phyloP scores from a whole-genome alignment of 805 yeast species.

The Clavispora vitiphila region DNA sequence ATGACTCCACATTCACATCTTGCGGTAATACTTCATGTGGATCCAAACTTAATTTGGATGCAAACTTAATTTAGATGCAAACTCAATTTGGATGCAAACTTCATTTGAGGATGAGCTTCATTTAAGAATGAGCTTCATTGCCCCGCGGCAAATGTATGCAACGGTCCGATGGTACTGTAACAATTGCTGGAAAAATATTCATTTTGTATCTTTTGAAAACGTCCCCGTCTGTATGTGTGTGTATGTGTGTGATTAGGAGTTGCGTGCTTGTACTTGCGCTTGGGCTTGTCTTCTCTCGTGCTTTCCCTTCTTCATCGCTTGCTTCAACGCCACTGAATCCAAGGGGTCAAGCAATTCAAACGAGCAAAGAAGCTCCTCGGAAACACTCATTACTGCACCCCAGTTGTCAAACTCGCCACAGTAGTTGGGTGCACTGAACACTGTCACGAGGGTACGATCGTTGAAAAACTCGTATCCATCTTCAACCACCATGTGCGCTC shows the following conservation, averaged over 20 bases:
- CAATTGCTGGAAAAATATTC: too few species aligned
- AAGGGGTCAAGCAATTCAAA: constrained; percentile 92
- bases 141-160: not conserved
- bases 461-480: constrained; percentile 77
- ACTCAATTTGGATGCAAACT: too few species aligned
- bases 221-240: too few species aligned
- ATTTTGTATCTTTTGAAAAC: too few species aligned
- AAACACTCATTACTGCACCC: constrained; percentile 98
- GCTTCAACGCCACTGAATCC: constrained; percentile 88
- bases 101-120: too few species aligned
- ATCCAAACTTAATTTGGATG: too few species aligned
- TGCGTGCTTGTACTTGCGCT: constrained; percentile 5
- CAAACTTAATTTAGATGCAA: too few species aligned
- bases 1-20: not conserved
- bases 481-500: constrained; percentile 87
- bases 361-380: constrained; percentile 86
- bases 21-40: too few species aligned
- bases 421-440: constrained; percentile 71
- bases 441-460: constrained; percentile 66
- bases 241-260: not conserved
- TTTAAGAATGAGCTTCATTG: too few species aligned
- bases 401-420: constrained; percentile 87
- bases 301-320: constrained; percentile 90
- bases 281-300: constrained; percentile 71
- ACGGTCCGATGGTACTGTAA: not conserved